Evolutionary conservation across 306 rosid species (phyloP).

Genomic region (Lablab purpureus): DNA sequence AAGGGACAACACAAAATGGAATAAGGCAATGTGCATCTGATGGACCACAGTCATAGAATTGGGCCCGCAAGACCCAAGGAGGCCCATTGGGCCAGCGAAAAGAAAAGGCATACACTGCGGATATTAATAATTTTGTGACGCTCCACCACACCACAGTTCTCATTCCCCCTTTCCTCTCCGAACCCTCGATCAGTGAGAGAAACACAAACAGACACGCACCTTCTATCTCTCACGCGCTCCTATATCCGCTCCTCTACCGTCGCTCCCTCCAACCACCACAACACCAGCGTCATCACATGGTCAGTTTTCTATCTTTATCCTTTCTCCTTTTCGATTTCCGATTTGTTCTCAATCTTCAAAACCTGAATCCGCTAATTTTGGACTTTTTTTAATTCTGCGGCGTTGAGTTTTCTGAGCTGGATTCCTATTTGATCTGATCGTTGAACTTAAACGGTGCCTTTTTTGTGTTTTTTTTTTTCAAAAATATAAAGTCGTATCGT

Average conservation of each 20-base stretch:
- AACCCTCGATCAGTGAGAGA: constrained; percentile 33
- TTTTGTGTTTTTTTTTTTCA: neutral
- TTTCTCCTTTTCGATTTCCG: neutral
- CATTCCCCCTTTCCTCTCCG: neutral
- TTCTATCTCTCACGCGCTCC: neutral
- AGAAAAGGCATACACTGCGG: constrained; percentile 2
- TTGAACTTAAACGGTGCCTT: neutral
- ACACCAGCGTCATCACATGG: constrained; percentile 34
- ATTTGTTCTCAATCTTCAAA: neutral
- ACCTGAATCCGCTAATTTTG: constrained; percentile 24
- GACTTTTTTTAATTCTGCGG: neutral
- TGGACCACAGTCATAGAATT: neutral
- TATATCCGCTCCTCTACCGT: constrained; percentile 47
- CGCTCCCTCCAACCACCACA: constrained; percentile 37
- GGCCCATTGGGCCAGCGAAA: constrained; percentile 44
- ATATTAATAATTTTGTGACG: constrained; percentile 37
- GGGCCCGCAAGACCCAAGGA: neutral
- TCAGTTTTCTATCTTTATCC: neutral
- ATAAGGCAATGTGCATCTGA: neutral
- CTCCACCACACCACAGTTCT: constrained; percentile 32
- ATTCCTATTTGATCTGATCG: constrained; percentile 36
- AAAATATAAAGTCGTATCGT: neutral
- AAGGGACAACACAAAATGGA: neutral
- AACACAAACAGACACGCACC: neutral
- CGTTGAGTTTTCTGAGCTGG: constrained; percentile 29